These are phyloP conservation scores for Chaetomium sp. DNA, from an alignment of 2,329 filamentous ascomycete genomes.

Conservation along the genomic window DNA sequence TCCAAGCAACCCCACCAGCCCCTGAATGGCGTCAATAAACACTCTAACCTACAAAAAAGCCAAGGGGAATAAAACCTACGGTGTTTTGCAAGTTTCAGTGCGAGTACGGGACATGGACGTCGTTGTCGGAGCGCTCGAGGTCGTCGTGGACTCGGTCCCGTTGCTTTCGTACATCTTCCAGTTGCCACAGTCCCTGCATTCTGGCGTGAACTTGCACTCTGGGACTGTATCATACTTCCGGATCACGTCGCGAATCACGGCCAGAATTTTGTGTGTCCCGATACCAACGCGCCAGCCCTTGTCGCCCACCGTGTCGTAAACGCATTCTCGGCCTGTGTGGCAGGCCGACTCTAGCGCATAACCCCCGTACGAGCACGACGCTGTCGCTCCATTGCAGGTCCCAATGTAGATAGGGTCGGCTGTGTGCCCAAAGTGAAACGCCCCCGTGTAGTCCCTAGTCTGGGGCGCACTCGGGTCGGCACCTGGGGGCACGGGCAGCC, in stretches of 20 bases:
- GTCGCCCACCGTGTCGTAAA: constrained; percentile 89
- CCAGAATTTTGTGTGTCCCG: constrained; percentile 85
- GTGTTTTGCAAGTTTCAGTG: constrained; percentile 86
- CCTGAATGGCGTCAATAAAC: constrained; percentile 23
- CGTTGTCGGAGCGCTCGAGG: constrained; percentile 58
- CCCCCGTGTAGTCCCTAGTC: constrained; percentile 69
- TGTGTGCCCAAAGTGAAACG: constrained; percentile 91
- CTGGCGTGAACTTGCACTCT: constrained; percentile 70
- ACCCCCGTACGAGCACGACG: constrained; percentile 85
- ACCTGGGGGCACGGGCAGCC: constrained; percentile 81
- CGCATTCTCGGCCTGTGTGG: constrained; percentile 83
- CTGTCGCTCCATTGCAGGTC: constrained; percentile 86
- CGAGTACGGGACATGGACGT: constrained; percentile 65
- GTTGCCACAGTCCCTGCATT: constrained; percentile 85
- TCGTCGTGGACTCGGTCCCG: constrained; percentile 74
- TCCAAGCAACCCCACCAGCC: constrained; percentile 88
- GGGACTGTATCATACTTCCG: constrained; percentile 80
- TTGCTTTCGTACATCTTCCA: constrained; percentile 98
- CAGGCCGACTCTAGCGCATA: constrained; percentile 95
- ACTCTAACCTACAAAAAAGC: not conserved
- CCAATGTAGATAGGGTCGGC: constrained; percentile 95
- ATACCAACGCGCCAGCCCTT: constrained; percentile 91
- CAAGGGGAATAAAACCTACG: constrained; percentile 41
- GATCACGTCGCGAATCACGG: constrained; percentile 85
- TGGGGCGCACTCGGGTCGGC: constrained; percentile 72